Percentiles rank a stretch among this genome's conserved stretches.
Evolutionary conservation across 495 filamentous ascomycete genomes (phyloP).

Genomic region (Pseudoneurospora amorphoporcata): DNA sequence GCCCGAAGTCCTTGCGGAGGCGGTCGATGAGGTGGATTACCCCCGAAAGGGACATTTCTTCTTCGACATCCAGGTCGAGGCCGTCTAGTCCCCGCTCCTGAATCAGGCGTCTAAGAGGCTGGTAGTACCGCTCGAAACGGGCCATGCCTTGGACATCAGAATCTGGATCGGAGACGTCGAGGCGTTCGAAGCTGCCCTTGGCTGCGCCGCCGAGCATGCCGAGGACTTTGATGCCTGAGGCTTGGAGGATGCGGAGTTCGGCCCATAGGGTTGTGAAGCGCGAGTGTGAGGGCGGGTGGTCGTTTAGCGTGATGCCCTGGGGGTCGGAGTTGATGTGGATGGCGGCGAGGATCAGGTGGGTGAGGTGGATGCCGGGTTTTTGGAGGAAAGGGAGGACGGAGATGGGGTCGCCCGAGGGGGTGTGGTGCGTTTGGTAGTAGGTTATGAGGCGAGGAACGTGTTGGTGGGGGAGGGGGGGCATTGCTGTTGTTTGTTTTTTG

Average conservation of each 20-base stretch:
- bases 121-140: slow-evolving; percentile 59
- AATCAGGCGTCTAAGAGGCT: slow-evolving; percentile 51
- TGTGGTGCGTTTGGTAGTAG: slow-evolving; percentile 36
- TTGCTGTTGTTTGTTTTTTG: neutral
- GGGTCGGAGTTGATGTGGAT: slow-evolving; percentile 66
- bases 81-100: slow-evolving; percentile 54
- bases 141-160: neutral
- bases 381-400: slow-evolving; percentile 62
- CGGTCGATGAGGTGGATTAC: slow-evolving; percentile 65
- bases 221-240: slow-evolving; percentile 58
- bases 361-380: slow-evolving; percentile 42
- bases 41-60: slow-evolving; percentile 60
- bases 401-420: slow-evolving; percentile 48
- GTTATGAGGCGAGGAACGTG: slow-evolving; percentile 12
- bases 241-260: slow-evolving; percentile 57
- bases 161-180: slow-evolving; percentile 41
- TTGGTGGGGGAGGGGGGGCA: slow-evolving; percentile 12
- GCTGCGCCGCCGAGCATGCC: slow-evolving; percentile 83
- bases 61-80: slow-evolving; percentile 78
- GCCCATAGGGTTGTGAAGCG: slow-evolving; percentile 55
- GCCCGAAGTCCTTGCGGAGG: slow-evolving; percentile 62
- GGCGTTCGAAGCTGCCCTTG: slow-evolving; percentile 49
- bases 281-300: slow-evolving; percentile 52
- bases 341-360: slow-evolving; percentile 69
- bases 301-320: slow-evolving; percentile 59